Conservation (phyloP, 2,329 filamentous ascomycete genomes). For the Colletotrichum endophyticum region DNA sequence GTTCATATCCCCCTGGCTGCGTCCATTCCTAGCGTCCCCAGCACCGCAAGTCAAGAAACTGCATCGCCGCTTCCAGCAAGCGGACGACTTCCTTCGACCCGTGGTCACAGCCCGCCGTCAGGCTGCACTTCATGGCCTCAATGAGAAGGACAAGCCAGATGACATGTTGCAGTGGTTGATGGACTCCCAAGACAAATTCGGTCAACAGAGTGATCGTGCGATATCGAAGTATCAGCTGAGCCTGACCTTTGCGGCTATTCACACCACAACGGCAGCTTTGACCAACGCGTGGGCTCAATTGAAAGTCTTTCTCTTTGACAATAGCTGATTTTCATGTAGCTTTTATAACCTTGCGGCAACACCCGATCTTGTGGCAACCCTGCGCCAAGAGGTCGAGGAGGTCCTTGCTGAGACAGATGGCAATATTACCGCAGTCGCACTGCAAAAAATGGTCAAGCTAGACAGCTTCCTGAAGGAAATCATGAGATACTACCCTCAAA, state of each 20-base stretch:
- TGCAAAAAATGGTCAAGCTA: slow-evolving; percentile 41
- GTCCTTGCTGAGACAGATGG: slow-evolving; percentile 38
- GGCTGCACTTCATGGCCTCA: slow-evolving; percentile 27
- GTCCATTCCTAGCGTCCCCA: slow-evolving; percentile 34
- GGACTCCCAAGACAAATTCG: slow-evolving; percentile 38
- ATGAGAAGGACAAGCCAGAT: slow-evolving; percentile 35
- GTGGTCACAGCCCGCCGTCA: slow-evolving; percentile 32
- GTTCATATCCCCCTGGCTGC: slow-evolving; percentile 37
- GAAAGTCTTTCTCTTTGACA: slow-evolving; percentile 19
- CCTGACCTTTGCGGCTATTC: slow-evolving; percentile 54
- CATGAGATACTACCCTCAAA: slow-evolving; percentile 4
- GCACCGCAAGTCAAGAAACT: slow-evolving; percentile 39
- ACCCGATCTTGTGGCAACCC: slow-evolving; percentile 52
- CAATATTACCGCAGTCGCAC: slow-evolving; percentile 33
- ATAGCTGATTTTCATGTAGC: not conserved
- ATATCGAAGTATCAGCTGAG: slow-evolving; percentile 47
- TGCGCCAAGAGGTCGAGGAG: slow-evolving; percentile 55
- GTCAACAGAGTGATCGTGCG: slow-evolving; percentile 32
- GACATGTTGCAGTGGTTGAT: slow-evolving; percentile 54
- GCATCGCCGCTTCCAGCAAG: slow-evolving; percentile 32
- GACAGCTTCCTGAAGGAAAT: slow-evolving; percentile 44
- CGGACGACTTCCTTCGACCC: slow-evolving; percentile 37
- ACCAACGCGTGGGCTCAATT: slow-evolving; percentile 37
- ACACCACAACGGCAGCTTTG: slow-evolving; percentile 50
- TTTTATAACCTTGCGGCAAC: slow-evolving; percentile 57